Evolutionary conservation across 1,284 basidiomycete genomes (phyloP).

Genomic region (Irpex rosettiformis): DNA sequence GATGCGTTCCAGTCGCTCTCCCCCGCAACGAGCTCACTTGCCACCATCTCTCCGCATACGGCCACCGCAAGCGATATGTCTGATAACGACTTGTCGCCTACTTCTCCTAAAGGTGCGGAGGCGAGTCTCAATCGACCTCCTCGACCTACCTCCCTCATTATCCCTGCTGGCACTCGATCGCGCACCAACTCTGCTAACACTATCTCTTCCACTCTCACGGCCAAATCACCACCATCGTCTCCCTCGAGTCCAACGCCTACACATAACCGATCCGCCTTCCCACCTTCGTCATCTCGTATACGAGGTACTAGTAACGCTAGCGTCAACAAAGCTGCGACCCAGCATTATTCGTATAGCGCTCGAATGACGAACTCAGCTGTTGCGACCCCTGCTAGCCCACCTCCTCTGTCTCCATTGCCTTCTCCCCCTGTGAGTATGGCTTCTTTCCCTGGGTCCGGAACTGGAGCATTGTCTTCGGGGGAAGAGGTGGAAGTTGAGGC

Average conservation of each 20-base stretch:
- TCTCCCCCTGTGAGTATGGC: constrained; percentile 12
- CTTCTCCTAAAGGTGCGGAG: neutral
- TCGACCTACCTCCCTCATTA: constrained; percentile 12
- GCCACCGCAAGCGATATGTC: constrained; percentile 13
- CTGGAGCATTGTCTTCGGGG: constrained; percentile 3
- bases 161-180: constrained; percentile 4
- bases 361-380: neutral
- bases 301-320: neutral
- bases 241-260: constrained; percentile 6
- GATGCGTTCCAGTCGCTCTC: constrained; percentile 7
- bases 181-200: constrained; percentile 7
- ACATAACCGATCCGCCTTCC: neutral
- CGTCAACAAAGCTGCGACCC: neutral
- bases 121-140: constrained; percentile 3
- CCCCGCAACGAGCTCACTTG: neutral
- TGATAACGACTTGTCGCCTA: constrained; percentile 9
- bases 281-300: constrained; percentile 4
- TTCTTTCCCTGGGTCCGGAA: constrained; percentile 6
- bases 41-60: constrained; percentile 7
- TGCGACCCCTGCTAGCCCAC: constrained; percentile 11
- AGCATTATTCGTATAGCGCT: neutral
- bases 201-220: neutral
- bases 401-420: constrained; percentile 10
- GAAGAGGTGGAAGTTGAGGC: constrained; percentile 4
- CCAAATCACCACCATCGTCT: constrained; percentile 3